These are phyloP conservation scores for Talaromyces wortmannii DNA, from an alignment of 495 filamentous ascomycete genomes.

Conservation along the genomic window DNA sequence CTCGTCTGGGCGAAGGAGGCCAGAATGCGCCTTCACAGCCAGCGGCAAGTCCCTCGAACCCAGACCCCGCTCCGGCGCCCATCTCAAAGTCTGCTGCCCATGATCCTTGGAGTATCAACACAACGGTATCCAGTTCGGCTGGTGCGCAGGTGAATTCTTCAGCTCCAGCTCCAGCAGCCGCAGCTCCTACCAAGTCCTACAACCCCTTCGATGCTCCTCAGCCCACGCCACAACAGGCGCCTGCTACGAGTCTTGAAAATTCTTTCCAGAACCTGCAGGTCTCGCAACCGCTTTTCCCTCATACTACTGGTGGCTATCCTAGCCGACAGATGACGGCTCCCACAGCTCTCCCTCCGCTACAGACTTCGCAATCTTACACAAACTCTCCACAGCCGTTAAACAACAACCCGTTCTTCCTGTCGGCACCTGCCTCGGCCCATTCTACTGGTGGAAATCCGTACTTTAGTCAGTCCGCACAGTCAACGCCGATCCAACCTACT, in stretches of 20 bases:
- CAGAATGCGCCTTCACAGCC: conserved; percentile 22
- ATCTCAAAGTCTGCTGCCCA: not conserved
- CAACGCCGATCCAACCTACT: conserved; percentile 8
- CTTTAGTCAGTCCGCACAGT: conserved; percentile 2
- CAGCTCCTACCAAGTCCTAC: conserved; percentile 27
- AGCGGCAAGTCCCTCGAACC: conserved; percentile 5
- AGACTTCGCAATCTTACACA: conserved; percentile 33
- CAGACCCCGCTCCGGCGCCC: not conserved
- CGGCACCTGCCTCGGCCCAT: conserved; percentile 27
- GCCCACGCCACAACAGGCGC: conserved; percentile 16
- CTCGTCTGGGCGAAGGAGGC: conserved; percentile 66
- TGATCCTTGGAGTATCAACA: conserved; percentile 3
- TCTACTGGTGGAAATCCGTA: conserved; percentile 15
- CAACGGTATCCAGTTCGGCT: not conserved
- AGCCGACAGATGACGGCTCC: conserved; percentile 54
- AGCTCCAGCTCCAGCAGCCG: conserved; percentile 4
- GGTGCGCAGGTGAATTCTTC: not conserved
- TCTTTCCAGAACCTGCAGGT: conserved; percentile 71
- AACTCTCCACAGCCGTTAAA: conserved; percentile 34
- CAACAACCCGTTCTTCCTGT: conserved; percentile 65
- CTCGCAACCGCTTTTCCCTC: conserved; percentile 67
- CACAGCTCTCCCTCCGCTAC: conserved; percentile 46
- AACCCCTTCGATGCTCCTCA: conserved; percentile 63
- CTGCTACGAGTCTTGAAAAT: conserved; percentile 53
- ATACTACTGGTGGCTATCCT: conserved; percentile 74